These are phyloP conservation scores for Grigorovia transvaalensis DNA, from an alignment of 805 yeast genomes.

Conservation along the genomic window DNA sequence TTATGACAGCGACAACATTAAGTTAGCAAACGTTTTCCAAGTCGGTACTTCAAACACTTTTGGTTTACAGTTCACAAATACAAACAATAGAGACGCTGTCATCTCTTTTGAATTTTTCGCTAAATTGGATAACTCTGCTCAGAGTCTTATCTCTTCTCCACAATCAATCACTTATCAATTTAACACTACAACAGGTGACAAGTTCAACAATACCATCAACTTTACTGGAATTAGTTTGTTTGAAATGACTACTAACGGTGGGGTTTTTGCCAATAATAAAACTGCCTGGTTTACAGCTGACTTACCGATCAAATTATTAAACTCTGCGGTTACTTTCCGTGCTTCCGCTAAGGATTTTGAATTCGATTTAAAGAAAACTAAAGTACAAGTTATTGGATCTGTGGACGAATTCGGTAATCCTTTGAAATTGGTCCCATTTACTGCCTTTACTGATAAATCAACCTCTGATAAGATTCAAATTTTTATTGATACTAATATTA, in stretches of 20 bases:
- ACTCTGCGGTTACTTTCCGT: slow-evolving; percentile 12
- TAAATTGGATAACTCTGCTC: slow-evolving; percentile 12
- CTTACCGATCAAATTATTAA: slow-evolving; percentile 17
- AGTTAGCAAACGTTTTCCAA: background rate
- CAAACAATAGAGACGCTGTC: slow-evolving; percentile 7
- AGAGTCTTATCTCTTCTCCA: slow-evolving; percentile 11
- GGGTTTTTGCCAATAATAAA: slow-evolving; percentile 12
- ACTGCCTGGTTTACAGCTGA: slow-evolving; percentile 24
- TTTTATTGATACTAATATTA: slow-evolving; percentile 14
- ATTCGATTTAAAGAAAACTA: slow-evolving; percentile 13
- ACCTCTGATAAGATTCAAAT: slow-evolving; percentile 13
- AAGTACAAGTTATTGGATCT: slow-evolving; percentile 15
- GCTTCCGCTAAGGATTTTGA: slow-evolving; percentile 11
- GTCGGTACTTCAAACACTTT: slow-evolving; percentile 10
- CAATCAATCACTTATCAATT: slow-evolving; percentile 12
- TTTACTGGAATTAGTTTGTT: slow-evolving; percentile 13
- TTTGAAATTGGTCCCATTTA: slow-evolving; percentile 13
- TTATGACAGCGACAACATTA: slow-evolving; percentile 4
- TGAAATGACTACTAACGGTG: slow-evolving; percentile 18
- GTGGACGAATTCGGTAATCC: slow-evolving; percentile 22
- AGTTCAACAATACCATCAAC: slow-evolving; percentile 13
- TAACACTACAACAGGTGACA: slow-evolving; percentile 13
- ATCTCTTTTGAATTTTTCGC: slow-evolving; percentile 20
- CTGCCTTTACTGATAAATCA: slow-evolving; percentile 19
- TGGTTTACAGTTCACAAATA: slow-evolving; percentile 10